Conservation (phyloP, 768 basidiomycete genomes). For the Chlorophyllum brunneum region DNA sequence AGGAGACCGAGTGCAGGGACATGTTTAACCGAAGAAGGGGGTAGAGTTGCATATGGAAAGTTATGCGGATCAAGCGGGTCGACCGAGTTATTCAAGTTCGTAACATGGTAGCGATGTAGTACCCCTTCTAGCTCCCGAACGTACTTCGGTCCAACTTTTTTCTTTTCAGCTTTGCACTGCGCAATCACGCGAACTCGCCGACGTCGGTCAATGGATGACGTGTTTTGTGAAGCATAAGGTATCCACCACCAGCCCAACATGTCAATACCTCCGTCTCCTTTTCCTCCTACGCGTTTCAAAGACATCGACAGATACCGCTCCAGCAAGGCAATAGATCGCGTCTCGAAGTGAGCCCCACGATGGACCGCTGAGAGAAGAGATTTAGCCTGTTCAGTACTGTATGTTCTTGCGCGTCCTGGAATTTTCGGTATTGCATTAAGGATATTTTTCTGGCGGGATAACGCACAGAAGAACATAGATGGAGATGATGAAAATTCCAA, state of each 20-base stretch:
- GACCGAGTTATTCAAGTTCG: no score
- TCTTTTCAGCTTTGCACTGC: constrained; percentile 91
- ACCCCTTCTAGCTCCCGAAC: constrained; percentile 94
- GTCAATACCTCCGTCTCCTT: constrained; percentile 87
- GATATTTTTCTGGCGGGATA: background rate
- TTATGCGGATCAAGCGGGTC: background rate
- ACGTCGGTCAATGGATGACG: constrained; percentile 19
- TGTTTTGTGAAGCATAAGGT: constrained; percentile 29
- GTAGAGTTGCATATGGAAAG: background rate
- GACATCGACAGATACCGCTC: constrained; percentile 74
- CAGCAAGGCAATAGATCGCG: constrained; percentile 58
- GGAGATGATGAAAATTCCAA: background rate
- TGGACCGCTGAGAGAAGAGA: constrained; percentile 48
- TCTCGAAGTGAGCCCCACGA: constrained; percentile 74
- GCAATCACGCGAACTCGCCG: constrained; percentile 71
- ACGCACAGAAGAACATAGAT: background rate
- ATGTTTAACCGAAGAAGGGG: background rate
- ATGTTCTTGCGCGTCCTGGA: background rate
- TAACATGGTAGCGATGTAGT: constrained; percentile 42
- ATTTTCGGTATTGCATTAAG: background rate
- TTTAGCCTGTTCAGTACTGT: background rate
- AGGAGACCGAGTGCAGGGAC: constrained; percentile 56
- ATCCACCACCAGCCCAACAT: constrained; percentile 94
- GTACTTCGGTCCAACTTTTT: constrained; percentile 72
- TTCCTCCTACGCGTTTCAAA: constrained; percentile 76